A percentile compares a stretch with the other conserved stretches of the same genome.
These are phyloP conservation scores for Rhodotorula sphaerocarpa DNA, from an alignment of 768 basidiomycete genomes.

Conservation along the genomic window DNA sequence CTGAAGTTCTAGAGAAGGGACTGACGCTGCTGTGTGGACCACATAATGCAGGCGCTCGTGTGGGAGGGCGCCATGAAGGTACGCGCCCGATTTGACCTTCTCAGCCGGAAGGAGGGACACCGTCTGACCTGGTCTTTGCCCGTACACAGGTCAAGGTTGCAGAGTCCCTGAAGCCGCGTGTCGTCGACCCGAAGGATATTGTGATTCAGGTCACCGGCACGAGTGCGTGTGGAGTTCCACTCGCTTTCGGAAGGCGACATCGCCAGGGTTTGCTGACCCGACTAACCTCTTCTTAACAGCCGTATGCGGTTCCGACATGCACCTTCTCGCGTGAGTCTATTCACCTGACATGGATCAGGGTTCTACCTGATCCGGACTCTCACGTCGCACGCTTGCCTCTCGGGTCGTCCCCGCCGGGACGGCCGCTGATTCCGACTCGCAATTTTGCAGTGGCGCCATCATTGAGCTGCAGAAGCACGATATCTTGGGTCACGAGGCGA, in stretches of 20 bases:
- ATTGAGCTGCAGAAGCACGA: slow-evolving; percentile 62
- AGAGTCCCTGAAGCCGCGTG: slow-evolving; percentile 42
- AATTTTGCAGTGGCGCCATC: slow-evolving; percentile 56
- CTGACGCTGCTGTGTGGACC: too few species aligned
- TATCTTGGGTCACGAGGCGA: slow-evolving; percentile 58
- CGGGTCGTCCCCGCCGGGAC: too few species aligned
- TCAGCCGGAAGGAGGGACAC: too few species aligned
- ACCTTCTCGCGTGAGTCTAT: slow-evolving; percentile 2
- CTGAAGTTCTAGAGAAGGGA: too few species aligned
- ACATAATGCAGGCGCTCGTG: slow-evolving; percentile 23
- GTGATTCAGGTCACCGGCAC: slow-evolving; percentile 67
- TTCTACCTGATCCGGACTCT: too few species aligned
- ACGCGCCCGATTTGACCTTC: too few species aligned
- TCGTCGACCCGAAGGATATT: slow-evolving; percentile 67
- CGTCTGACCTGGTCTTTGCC: too few species aligned
- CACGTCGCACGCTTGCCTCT: too few species aligned
- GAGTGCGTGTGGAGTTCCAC: slow-evolving; percentile 53
- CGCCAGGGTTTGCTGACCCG: too few species aligned
- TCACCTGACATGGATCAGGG: too few species aligned
- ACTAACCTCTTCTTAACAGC: neutral
- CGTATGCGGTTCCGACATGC: neutral
- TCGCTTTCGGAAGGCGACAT: too few species aligned
- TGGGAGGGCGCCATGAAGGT: slow-evolving; percentile 23
- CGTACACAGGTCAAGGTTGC: slow-evolving; percentile 3
- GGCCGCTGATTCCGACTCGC: too few species aligned